Percentiles rank a stretch among this genome's conserved stretches.
Conservation (phyloP, 176 grass and related monocot species). For the Luzula sylvatica region DNA sequence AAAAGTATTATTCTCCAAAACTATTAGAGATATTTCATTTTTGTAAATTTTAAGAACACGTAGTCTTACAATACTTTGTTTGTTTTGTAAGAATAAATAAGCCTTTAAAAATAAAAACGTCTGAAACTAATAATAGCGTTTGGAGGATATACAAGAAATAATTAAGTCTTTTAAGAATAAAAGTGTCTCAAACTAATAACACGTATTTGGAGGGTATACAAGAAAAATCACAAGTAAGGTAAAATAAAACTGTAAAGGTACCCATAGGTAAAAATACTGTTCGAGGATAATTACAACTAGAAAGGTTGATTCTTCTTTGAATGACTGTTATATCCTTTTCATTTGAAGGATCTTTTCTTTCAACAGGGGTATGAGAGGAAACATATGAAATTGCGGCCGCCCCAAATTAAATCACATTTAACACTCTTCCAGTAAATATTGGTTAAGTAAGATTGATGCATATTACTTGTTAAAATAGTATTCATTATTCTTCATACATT, state of each 20-base stretch:
- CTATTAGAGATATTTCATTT: too few relatives aligned
- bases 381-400: constrained; percentile 13
- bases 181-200: too few relatives aligned
- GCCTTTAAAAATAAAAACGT: not conserved
- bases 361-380: not conserved
- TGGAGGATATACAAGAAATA: not conserved
- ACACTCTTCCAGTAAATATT: too few relatives aligned
- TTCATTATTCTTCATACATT: too few relatives aligned
- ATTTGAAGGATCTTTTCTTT: not conserved
- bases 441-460: too few relatives aligned
- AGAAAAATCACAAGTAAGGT: not conserved
- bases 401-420: too few relatives aligned
- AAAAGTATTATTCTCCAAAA: too few relatives aligned
- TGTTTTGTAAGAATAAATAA: not conserved
- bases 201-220: not conserved
- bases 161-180: not conserved
- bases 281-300: not conserved
- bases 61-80: too few relatives aligned
- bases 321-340: constrained; percentile 3
- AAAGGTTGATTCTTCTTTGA: not conserved
- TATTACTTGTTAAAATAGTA: too few relatives aligned
- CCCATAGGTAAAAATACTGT: not conserved
- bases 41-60: too few relatives aligned
- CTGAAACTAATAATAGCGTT: not conserved
- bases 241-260: not conserved